phyloP scores from a whole-genome alignment of 306 rosid species.

The Fragaria iinumae region DNA sequence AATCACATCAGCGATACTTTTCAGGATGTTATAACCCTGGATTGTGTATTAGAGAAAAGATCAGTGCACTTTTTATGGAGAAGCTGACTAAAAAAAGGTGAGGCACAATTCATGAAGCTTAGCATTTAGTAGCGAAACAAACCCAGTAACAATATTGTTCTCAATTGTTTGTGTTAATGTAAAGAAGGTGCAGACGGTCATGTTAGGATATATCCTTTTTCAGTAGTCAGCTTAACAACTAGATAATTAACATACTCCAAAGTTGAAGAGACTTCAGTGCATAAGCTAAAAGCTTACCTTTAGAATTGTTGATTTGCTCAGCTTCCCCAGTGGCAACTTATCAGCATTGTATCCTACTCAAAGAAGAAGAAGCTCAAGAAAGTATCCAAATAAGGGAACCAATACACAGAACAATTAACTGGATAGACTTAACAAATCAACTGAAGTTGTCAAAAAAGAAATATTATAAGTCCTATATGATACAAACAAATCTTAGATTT shows the following conservation, averaged over 20 bases:
- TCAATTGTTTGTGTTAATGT: not conserved
- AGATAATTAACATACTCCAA: not conserved
- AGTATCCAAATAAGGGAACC: conserved; percentile 11
- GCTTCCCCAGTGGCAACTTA: conserved; percentile 94
- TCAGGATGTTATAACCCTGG: conserved; percentile 79
- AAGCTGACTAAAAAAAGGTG: conserved; percentile 11
- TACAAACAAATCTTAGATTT: conserved; percentile 24
- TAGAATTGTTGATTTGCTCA: conserved; percentile 84
- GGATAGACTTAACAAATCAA: not conserved
- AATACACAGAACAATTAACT: not conserved
- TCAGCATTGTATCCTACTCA: conserved; percentile 86
- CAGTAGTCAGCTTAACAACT: conserved; percentile 5
- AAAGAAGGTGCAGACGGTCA: not conserved
- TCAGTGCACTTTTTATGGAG: conserved; percentile 16
- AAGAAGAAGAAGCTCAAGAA: conserved; percentile 13
- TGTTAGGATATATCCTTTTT: not conserved
- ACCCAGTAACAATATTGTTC: not conserved
- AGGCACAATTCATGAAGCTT: conserved; percentile 23
- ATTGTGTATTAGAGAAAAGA: conserved; percentile 16
- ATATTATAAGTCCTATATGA: conserved; percentile 10
- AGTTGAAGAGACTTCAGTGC: not conserved
- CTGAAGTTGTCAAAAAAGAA: not conserved
- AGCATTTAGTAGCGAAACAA: conserved; percentile 1
- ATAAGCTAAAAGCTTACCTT: conserved; percentile 48
- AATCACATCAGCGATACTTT: conserved; percentile 79